Evolutionary conservation across 1,139 yeast species (phyloP), one percentile per base, ranked within the genome.

Genomic region (Yamadazyma sp.): DNA sequence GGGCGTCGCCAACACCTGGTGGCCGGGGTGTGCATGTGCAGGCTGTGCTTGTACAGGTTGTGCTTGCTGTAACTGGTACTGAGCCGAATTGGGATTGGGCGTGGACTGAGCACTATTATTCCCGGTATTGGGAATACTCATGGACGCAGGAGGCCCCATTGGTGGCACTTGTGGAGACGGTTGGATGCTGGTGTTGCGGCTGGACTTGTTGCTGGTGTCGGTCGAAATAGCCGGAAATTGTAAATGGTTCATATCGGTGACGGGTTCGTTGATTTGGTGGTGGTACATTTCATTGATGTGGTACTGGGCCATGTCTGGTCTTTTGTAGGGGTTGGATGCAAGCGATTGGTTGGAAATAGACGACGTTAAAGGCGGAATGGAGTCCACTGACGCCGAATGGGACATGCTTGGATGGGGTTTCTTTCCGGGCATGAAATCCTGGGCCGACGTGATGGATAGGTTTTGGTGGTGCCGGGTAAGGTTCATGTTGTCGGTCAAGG

Each of bases 321-420:
- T 45, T 24, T 44, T 48, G 13, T 29, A 42, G 4, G 62, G 56
- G 16, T 53, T 53, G 15, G 64, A 57, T 39, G 63, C 70, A 16
- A 67, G 44, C 51, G 72, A 57, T 46, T 70, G 63, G 54, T 62
- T 56, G 46, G 73, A 57, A 35, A 58, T 47, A 46, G 71, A 56
- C 44, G 78, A 71, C 14, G 73, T 67, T 6, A 73, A 52, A 2
- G 77, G 70, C 34, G 72, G 67, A 33, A 56, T 59, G 9, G 74
- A 64, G 32, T 41, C 41, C 44, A 48, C 31, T 51, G 58, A 20
- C 66, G 61, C 33, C 40, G 61, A 61, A n/a, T 59, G 51, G 21
- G 57, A 33, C 6, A 47, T 32, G 31, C 38, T 42, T 23, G 58
- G 50, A 20, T 56, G 35, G 8, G 45, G 30, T 31, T 39, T 40